Base-by-base conservation (phyloP, 164 flowering plant species). In the Stephania yunnanensis region DNA sequence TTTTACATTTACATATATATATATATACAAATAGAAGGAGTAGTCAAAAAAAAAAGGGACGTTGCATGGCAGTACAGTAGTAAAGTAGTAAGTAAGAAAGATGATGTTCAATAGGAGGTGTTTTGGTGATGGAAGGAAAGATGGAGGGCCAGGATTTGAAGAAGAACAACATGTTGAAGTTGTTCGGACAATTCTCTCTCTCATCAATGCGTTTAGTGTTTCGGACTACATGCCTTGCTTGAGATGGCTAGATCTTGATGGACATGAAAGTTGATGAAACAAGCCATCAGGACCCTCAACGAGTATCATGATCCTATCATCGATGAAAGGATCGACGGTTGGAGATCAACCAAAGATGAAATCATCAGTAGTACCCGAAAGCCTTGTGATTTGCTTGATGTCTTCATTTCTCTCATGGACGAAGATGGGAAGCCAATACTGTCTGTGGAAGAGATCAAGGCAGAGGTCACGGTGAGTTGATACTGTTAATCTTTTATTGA, bases 161-260 rank as follows among this genome's bases (percentile, higher is more conserved):
- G 83, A 81, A 71, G 67, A 58, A 61, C 77, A 81, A 48, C 67
- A 78, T 22, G 77, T 78, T 10, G 78, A 75, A n/a, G 72, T 79
- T 0, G 45, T 71, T 8, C 73, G 78, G 46, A 75, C 42, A 0
- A 78, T 78, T 10, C 76, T 81, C 0, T 61, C 71, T 13, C 68
- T 75, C 0, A 63, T 83, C n/a, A 78, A 78, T 50, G 78, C 81
- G 3, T 83, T 81, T 45, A 44, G 77, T 58, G 68, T 81, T 5
- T 76, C 85, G 0, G 86, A 84, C 17, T 83, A 81, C 76, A 31
- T 83, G 66, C 81, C 84, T 7, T 55, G 73, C 19, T 68, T 79
- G 69, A 67, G 77, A 64, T 48, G 65, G 52, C 44, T 82, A 11
- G 90, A 86, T 76, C 68, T 87, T 29, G 86, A 84, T 66, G 87